Evolutionary conservation across 768 basidiomycete species (phyloP), one percentile per base, ranked within the genome.

Genomic region (Russula sp.): DNA sequence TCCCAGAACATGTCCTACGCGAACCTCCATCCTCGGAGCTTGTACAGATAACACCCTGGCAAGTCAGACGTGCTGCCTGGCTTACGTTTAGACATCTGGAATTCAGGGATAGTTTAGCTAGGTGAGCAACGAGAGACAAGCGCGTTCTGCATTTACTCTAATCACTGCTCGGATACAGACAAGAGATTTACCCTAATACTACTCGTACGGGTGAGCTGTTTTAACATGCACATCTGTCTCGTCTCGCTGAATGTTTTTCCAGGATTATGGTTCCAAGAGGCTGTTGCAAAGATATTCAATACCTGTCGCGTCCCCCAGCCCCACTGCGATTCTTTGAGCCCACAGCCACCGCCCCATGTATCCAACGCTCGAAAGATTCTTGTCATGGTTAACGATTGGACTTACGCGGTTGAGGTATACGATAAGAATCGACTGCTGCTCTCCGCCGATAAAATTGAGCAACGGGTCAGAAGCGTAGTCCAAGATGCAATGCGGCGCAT

Each of bases 41-140:
- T 36, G 72, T 69, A n/a, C 74, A 74, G 42, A 74, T 88, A 53
- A 88, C 86, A 0, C 79, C 83, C 18, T 93, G 92, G 91, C 95
- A 98, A 72, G 75, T 95, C 52, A 79, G 88, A 69, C 78, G 92
- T 47, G 88, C 93, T 0, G 86, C 93, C 14, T 95, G 90, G 86
- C 75, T 97, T 13, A 75, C 86, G 16, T 78, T 85, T 69, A 80
- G 92, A 52, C 76, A 85, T 47, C 70, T 94, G 22, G 82, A 86
- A 43, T 93, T 90, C 75, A 91, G 86, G 69, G 79, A 79, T 34
- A 79, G 78, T 60, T 69, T 91, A 50, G 77, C 81, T 35, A 77
- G 76, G 93, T 92, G 66, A 66, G 84, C 75, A 32, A 32, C 18
- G 22, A 35, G 22, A 35, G 29, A 22, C 22, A 18, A 29, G 25